These are phyloP conservation scores for Setaria viridis DNA, from an alignment of 202 grass and related monocot genomes.

Conservation along the genomic window DNA sequence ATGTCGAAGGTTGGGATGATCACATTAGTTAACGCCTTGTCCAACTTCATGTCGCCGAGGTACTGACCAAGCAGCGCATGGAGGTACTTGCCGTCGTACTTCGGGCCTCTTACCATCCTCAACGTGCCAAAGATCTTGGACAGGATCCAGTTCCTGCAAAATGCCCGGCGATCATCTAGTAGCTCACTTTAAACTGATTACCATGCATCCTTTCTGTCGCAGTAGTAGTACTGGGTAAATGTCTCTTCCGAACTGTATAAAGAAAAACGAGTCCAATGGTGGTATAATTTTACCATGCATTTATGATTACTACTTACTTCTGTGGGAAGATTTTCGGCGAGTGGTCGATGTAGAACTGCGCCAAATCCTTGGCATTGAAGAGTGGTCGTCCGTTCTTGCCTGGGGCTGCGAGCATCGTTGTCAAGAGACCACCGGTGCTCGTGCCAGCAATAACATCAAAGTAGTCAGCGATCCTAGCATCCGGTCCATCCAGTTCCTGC, in stretches of 20 bases:
- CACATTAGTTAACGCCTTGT: slow-evolving; percentile 62
- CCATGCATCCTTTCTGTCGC: background rate
- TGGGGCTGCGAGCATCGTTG: slow-evolving; percentile 70
- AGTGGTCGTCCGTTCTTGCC: slow-evolving; percentile 50
- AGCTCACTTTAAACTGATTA: background rate
- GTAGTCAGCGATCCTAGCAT: slow-evolving; percentile 72
- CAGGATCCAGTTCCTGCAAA: slow-evolving; percentile 48
- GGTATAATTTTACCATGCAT: background rate
- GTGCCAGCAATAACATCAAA: slow-evolving; percentile 81
- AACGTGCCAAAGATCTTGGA: slow-evolving; percentile 31
- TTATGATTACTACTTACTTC: slow-evolving; percentile 46
- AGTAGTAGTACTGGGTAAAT: background rate
- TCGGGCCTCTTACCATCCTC: slow-evolving; percentile 60
- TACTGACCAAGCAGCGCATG: slow-evolving; percentile 53
- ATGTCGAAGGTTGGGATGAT: slow-evolving; percentile 84
- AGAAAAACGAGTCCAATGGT: background rate
- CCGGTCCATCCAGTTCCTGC: slow-evolving; percentile 67
- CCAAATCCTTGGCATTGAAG: slow-evolving; percentile 65
- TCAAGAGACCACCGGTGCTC: slow-evolving; percentile 75
- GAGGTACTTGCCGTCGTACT: slow-evolving; percentile 74
- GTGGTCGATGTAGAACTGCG: slow-evolving; percentile 67
- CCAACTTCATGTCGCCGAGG: slow-evolving; percentile 50
- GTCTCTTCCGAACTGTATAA: background rate
- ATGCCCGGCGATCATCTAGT: background rate
- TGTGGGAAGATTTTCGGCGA: slow-evolving; percentile 79